Percentiles rank a stretch among this genome's conserved stretches.
Conservation (phyloP, 176 grass and related monocot genomes). For the bread wheat (Triticum aestivum) region IWGSC_CS_RefSeq_v2.1 NC_057802.1:101094846-101095345, state of each 20-base stretch:
- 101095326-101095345: slow-evolving; percentile 34
- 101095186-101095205: slow-evolving; percentile 42
- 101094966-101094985: slow-evolving; percentile 11
- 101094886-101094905: slow-evolving; percentile 21
- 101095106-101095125: slow-evolving; percentile 14
- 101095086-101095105: slow-evolving; percentile 19
- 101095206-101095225: slow-evolving; percentile 23
- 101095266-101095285: slow-evolving; percentile 15
- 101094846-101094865: slow-evolving; percentile 21
- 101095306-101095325: slow-evolving; percentile 15
- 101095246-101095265: slow-evolving; percentile 21
- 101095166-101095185: slow-evolving; percentile 43
- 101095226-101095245: slow-evolving; percentile 8
- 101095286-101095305: slow-evolving; percentile 6
- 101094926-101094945: slow-evolving; percentile 15
- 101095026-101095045: slow-evolving; percentile 28
- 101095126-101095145: slow-evolving; percentile 4
- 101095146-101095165: slow-evolving; percentile 21
- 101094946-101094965: slow-evolving; percentile 5
- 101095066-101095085: slow-evolving; percentile 48
- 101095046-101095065: slow-evolving; percentile 67
- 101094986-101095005: slow-evolving; percentile 21
- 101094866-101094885: slow-evolving; percentile 6
- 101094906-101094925: slow-evolving; percentile 27
- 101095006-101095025: slow-evolving; percentile 22